Conservation (phyloP, 805 yeast genomes). For the Myxozyma vanderwaltii region DNA sequence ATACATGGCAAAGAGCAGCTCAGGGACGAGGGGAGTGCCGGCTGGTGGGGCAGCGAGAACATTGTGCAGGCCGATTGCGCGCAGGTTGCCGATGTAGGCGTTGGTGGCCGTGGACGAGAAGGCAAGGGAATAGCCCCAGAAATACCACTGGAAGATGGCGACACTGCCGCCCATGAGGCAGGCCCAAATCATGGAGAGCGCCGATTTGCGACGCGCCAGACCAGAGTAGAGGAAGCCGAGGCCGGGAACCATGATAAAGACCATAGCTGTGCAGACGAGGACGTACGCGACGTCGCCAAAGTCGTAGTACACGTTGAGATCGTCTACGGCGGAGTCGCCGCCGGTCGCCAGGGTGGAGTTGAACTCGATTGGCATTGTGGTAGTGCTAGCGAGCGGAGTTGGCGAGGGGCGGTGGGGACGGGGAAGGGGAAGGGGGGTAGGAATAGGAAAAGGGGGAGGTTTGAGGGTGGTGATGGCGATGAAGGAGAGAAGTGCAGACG, state of each 20-base stretch:
- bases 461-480: neutral
- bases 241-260: conserved; percentile 92
- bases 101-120: conserved; percentile 78
- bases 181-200: conserved; percentile 90
- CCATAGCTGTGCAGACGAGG: conserved; percentile 51
- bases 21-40: conserved; percentile 61
- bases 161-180: conserved; percentile 85
- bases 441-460: neutral
- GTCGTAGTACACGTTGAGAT: conserved; percentile 60
- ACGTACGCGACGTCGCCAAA: conserved; percentile 47
- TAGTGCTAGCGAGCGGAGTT: neutral
- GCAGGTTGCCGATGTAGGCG: conserved; percentile 84
- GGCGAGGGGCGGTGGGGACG: neutral
- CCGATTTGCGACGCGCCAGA: conserved; percentile 94
- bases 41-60: conserved; percentile 53
- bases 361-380: conserved; percentile 7
- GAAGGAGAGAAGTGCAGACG: neutral
- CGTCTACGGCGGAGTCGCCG: conserved; percentile 73
- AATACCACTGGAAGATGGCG: conserved; percentile 91
- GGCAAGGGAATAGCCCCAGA: conserved; percentile 97
- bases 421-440: neutral
- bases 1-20: conserved; percentile 78
- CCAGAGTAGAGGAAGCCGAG: conserved; percentile 92
- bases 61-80: conserved; percentile 77
- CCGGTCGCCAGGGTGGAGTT: conserved; percentile 57